Evolutionary conservation across 345 rosid species (phyloP).

Genomic region (Microcos paniculata): DNA sequence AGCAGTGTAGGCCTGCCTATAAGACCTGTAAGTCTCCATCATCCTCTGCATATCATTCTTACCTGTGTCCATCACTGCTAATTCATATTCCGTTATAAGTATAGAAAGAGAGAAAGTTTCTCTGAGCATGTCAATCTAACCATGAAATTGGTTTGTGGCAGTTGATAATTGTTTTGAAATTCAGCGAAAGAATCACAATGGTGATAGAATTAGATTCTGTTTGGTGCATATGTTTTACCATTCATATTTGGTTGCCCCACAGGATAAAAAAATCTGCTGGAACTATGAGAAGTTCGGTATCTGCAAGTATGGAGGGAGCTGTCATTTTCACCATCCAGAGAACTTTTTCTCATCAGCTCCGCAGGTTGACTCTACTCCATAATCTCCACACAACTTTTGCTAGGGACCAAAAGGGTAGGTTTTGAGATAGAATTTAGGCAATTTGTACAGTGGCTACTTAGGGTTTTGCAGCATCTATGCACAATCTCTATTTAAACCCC

Average conservation of each 20-base stretch:
- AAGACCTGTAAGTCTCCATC: conserved; percentile 38
- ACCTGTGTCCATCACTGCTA: not conserved
- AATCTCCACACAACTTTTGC: not conserved
- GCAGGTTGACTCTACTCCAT: not conserved
- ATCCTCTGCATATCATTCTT: not conserved
- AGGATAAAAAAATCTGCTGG: conserved; percentile 23
- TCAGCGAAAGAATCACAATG: not conserved
- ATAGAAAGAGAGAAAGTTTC: not conserved
- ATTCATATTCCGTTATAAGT: not conserved
- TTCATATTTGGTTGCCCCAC: not conserved
- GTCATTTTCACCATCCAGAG: conserved; percentile 45
- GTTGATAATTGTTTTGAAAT: not conserved
- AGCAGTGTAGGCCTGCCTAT: conserved; percentile 39
- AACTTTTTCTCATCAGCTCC: not conserved
- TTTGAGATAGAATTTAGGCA: not conserved
- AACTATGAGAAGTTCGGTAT: conserved; percentile 39
- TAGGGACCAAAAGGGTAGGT: not conserved
- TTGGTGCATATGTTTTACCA: not conserved
- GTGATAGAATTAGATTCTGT: not conserved
- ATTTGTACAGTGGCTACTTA: not conserved
- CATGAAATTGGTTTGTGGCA: not conserved
- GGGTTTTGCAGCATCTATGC: not conserved
- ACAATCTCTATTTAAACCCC: too few species aligned
- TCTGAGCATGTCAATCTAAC: not conserved
- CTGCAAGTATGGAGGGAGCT: conserved; percentile 47